Evolutionary conservation across 2,329 filamentous ascomycete genomes (phyloP), one percentile per base, ranked within the genome.

Genomic region (Bipolaris sorokiniana): DNA sequence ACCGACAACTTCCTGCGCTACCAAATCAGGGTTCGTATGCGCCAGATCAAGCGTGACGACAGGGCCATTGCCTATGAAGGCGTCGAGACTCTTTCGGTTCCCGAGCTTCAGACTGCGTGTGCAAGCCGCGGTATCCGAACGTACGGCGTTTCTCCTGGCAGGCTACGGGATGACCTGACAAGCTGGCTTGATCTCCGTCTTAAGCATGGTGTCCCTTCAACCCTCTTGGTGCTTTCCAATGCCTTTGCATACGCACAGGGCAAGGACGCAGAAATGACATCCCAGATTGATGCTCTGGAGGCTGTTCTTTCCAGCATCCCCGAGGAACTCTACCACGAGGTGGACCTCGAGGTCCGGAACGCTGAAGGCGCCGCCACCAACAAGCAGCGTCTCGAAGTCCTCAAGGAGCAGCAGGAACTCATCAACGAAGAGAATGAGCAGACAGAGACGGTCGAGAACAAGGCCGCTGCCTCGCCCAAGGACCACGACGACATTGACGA

Each of bases 291-390:
- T 66, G 92, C 95, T 0, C 86, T 99, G 47, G 91, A 93, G 59
- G 91, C 92, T 53, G 95, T 99, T 5, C 83, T 99, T 38, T 96
- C 91, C 38, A 93, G 90, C 59, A 98, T 99, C 61, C 95, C 95
- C 3, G 95, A 99, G 78, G 95, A 99, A 78, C 84, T 99, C 38
- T 99, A 96, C 90, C 95, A 99, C 83, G 95, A 99, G 82, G 97
- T 99, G 63, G 95, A 98, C 79, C 89, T 99, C 31, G 95, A 99
- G 81, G 92, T 99, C 9, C 92, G 97, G 83, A 96, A 89, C 60
- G 93, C 94, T 47, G 95, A 99, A 80, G 95, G 95, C 60, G 94
- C 93, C 10, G 95, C 95, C 22, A 99, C 95, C 65, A 99, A 99
- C 86, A 97, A 96, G 85, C 95, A 98, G 83, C 90, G 95, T 76